phyloP scores from a whole-genome alignment of 225 moss, liverwort and hornwort genomes.

The Lunularia cruciata region DNA sequence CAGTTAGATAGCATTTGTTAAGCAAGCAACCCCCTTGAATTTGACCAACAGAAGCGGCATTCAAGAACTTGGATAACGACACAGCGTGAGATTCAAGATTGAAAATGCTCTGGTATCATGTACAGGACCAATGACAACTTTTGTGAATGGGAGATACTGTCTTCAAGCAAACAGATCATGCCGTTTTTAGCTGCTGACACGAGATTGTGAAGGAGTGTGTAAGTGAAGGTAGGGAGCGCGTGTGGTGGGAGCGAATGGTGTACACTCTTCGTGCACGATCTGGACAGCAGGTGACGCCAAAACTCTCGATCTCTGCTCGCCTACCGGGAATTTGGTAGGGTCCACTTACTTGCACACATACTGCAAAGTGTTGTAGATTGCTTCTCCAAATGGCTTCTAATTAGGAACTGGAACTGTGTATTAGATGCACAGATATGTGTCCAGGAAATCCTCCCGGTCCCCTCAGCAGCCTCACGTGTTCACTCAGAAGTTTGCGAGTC shows the following conservation, averaged over 20 bases:
- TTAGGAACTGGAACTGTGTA: too few species aligned
- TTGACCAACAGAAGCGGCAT: not conserved
- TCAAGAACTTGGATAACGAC: too few species aligned
- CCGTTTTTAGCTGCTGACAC: not conserved
- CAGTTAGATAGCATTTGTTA: not conserved
- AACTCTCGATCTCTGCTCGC: not conserved
- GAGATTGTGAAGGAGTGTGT: not conserved
- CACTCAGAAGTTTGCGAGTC: too few species aligned
- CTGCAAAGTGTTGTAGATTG: too few species aligned
- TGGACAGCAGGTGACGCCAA: not conserved
- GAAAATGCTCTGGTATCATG: not conserved
- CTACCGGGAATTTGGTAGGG: too few species aligned
- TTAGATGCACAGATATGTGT: too few species aligned
- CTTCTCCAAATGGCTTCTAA: too few species aligned
- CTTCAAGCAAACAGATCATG: not conserved
- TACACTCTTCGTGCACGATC: not conserved
- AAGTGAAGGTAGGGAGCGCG: not conserved
- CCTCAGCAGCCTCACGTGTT: too few species aligned
- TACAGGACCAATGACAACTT: not conserved
- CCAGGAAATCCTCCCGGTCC: too few species aligned
- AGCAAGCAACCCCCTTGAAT: not conserved
- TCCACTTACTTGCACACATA: too few species aligned
- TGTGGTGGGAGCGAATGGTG: not conserved
- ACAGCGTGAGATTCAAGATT: too few species aligned
- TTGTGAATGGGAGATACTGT: not conserved